Evolutionary conservation across 2,329 filamentous ascomycete genomes (phyloP).

Genomic region (Juglanconis juglandina): DNA sequence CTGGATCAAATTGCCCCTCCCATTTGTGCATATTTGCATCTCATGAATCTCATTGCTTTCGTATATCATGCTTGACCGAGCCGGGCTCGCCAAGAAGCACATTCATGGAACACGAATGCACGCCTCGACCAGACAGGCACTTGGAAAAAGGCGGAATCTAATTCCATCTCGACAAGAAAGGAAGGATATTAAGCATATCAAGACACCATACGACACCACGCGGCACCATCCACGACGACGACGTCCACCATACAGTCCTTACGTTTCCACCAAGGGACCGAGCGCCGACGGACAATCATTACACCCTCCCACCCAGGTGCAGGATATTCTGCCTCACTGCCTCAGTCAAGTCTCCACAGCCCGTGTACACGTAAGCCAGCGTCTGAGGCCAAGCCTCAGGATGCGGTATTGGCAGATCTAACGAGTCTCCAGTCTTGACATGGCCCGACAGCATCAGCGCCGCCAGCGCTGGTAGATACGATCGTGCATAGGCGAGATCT

Average conservation of each 20-base stretch:
- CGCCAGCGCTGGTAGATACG: slow-evolving; percentile 51
- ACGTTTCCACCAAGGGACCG: too few species aligned
- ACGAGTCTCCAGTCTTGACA: slow-evolving; percentile 47
- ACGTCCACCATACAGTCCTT: not conserved
- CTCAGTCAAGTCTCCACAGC: slow-evolving; percentile 42
- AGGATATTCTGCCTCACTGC: slow-evolving; percentile 50
- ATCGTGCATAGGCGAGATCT: slow-evolving; percentile 48
- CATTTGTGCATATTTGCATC: not conserved
- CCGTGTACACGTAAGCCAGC: slow-evolving; percentile 53
- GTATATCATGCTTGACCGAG: not conserved
- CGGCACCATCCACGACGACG: not conserved
- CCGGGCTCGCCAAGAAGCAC: not conserved
- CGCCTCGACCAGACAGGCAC: too few species aligned
- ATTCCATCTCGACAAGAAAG: too few species aligned
- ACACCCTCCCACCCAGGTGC: slow-evolving; percentile 51
- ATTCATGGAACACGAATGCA: too few species aligned
- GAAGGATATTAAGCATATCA: too few species aligned
- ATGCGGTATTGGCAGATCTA: slow-evolving; percentile 57
- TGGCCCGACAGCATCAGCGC: slow-evolving; percentile 53
- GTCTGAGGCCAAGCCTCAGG: slow-evolving; percentile 56
- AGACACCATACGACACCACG: too few species aligned
- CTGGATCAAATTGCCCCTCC: too few species aligned
- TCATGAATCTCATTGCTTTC: not conserved
- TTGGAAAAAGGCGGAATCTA: too few species aligned
- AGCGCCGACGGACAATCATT: not conserved